These are phyloP conservation scores for Grosmannia clavigera DNA, from an alignment of 2,329 filamentous ascomycete species.

Conservation along the genomic window DNA sequence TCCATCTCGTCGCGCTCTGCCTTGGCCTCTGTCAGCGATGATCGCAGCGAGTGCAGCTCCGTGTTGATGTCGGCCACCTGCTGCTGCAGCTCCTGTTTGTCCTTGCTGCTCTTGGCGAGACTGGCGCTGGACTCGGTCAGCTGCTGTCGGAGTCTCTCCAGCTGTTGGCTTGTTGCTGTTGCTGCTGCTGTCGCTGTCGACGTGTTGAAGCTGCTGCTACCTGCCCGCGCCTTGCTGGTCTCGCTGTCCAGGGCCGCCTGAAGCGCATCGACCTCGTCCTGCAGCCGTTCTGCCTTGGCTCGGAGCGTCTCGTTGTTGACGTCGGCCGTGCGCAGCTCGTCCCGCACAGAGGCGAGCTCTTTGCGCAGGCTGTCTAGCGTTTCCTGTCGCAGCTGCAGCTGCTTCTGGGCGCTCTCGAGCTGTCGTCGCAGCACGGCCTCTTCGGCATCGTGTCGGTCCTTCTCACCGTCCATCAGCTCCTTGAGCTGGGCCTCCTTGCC, in stretches of 20 bases:
- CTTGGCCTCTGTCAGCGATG: slow-evolving; percentile 43
- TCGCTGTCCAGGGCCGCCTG: slow-evolving; percentile 55
- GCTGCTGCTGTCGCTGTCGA: not conserved
- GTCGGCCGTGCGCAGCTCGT: slow-evolving; percentile 57
- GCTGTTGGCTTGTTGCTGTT: not conserved
- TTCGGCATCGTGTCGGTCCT: slow-evolving; percentile 58
- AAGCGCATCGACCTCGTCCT: slow-evolving; percentile 66
- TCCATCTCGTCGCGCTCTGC: slow-evolving; percentile 57
- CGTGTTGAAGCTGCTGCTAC: slow-evolving; percentile 26
- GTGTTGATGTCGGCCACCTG: slow-evolving; percentile 45
- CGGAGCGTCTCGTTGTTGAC: slow-evolving; percentile 48
- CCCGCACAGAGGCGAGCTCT: slow-evolving; percentile 53
- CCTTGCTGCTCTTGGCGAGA: slow-evolving; percentile 41
- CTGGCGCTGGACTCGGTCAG: slow-evolving; percentile 46
- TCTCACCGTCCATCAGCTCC: slow-evolving; percentile 56
- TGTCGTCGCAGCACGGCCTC: slow-evolving; percentile 60
- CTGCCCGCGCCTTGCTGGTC: slow-evolving; percentile 39
- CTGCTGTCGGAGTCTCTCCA: slow-evolving; percentile 24
- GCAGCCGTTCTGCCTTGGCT: slow-evolving; percentile 54
- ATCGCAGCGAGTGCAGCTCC: slow-evolving; percentile 46
- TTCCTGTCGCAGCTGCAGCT: slow-evolving; percentile 55
- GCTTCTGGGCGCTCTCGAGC: slow-evolving; percentile 60
- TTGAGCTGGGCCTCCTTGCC: slow-evolving; percentile 56
- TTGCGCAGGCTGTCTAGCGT: slow-evolving; percentile 51
- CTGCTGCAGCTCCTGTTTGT: slow-evolving; percentile 52